These are phyloP conservation scores for Myxozyma vanderwaltii DNA, from an alignment of 805 yeast genomes.

Conservation along the genomic window DNA sequence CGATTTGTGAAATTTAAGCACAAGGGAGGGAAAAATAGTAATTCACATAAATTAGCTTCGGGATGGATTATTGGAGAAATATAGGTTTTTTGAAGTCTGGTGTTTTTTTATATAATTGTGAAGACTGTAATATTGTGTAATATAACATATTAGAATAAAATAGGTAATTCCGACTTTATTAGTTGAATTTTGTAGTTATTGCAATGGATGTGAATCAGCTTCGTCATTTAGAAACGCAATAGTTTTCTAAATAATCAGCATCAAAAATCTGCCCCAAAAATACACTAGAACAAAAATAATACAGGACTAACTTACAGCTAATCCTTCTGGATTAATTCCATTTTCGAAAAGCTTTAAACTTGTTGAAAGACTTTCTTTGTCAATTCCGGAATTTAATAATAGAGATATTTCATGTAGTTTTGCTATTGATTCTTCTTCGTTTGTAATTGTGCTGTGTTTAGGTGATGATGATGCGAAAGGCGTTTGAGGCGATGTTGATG, in stretches of 20 bases:
- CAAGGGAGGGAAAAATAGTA: neutral
- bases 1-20: slow-evolving; percentile 6
- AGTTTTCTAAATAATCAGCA: slow-evolving; percentile 9
- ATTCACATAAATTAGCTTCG: slow-evolving; percentile 7
- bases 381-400: slow-evolving; percentile 40
- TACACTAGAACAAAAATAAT: too few relatives aligned
- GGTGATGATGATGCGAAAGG: neutral
- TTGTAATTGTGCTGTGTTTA: neutral
- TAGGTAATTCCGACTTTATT: too few relatives aligned
- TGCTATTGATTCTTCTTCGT: neutral
- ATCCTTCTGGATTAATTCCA: slow-evolving; percentile 42
- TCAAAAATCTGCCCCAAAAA: neutral
- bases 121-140: neutral
- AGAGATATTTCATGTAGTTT: slow-evolving; percentile 38
- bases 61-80: slow-evolving; percentile 6
- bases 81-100: neutral
- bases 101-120: neutral
- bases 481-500: neutral
- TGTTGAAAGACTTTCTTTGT: slow-evolving; percentile 34
- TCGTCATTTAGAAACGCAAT: slow-evolving; percentile 4
- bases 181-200: too few relatives aligned
- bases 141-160: neutral
- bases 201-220: slow-evolving; percentile 7
- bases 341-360: slow-evolving; percentile 37
- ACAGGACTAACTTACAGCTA: slow-evolving; percentile 41